phyloP scores from a whole-genome alignment of 2,329 filamentous ascomycete genomes.

The Cladorrhinum sp. region DNA sequence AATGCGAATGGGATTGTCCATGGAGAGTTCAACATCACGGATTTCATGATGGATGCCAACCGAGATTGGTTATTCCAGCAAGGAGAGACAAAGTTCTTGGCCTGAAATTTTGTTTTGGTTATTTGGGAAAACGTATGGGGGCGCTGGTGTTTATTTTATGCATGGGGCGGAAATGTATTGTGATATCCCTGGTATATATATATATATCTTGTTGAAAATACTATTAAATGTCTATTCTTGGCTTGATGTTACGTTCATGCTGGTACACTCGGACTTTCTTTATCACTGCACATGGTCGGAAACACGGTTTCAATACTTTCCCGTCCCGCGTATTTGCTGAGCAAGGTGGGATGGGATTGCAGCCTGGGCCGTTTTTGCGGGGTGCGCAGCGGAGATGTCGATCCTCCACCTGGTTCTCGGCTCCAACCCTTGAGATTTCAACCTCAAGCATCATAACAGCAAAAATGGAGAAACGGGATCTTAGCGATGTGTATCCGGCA shows the following conservation, averaged over 20 bases:
- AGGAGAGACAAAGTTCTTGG: constrained; percentile 25
- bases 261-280: no score
- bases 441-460: background rate
- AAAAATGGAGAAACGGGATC: background rate
- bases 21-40: constrained; percentile 74
- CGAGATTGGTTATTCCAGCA: constrained; percentile 61
- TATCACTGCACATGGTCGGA: background rate
- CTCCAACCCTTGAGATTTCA: background rate
- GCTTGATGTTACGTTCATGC: no score
- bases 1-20: constrained; percentile 28
- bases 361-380: background rate
- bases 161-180: background rate
- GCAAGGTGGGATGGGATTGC: background rate
- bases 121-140: background rate
- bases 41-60: constrained; percentile 72
- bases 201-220: background rate
- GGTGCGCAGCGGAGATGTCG: background rate
- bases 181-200: background rate
- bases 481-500: background rate
- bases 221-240: no score
- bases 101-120: constrained; percentile 7
- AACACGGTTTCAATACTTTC: background rate
- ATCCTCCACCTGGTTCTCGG: background rate
- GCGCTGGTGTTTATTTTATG: background rate
- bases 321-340: background rate